These are phyloP conservation scores for Begonia peltatifolia DNA, from an alignment of 306 rosid genomes.

Conservation along the genomic window DNA sequence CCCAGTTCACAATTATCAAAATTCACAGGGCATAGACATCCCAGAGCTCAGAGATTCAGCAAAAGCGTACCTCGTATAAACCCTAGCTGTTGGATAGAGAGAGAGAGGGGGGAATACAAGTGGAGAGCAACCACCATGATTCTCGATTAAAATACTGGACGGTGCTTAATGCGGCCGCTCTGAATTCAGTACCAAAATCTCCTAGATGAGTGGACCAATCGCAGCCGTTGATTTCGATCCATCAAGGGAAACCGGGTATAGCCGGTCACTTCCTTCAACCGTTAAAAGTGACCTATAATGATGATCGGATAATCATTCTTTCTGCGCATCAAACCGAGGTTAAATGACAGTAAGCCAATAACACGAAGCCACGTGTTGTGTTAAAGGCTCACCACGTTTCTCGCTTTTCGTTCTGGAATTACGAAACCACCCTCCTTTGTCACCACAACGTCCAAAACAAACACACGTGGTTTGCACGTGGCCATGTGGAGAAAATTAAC, in stretches of 20 bases:
- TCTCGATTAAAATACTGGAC: background rate
- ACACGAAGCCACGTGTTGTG: too few species aligned
- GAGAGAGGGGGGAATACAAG: slow-evolving; percentile 3
- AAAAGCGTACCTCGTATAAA: slow-evolving; percentile 9
- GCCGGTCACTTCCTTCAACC: slow-evolving; percentile 5
- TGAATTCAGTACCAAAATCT: slow-evolving; percentile 3
- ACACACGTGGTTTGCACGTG: too few species aligned
- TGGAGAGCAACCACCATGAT: background rate
- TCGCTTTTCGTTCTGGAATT: too few species aligned
- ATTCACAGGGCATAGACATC: background rate
- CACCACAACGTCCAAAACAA: too few species aligned
- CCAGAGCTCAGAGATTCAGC: background rate
- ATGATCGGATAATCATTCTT: background rate
- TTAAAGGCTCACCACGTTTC: too few species aligned
- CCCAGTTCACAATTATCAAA: background rate
- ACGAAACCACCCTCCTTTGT: too few species aligned
- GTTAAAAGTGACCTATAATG: background rate
- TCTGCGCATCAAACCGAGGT: background rate
- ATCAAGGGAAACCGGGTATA: slow-evolving; percentile 7
- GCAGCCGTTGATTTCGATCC: slow-evolving; percentile 13
- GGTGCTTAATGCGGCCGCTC: background rate
- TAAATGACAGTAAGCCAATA: too few species aligned
- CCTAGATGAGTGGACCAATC: slow-evolving; percentile 5
- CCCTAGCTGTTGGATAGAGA: slow-evolving; percentile 4
- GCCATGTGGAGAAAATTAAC: too few species aligned